A percentile compares a stretch with the other conserved stretches of the same genome.
These are phyloP conservation scores for Carnegiea gigantea DNA, from an alignment of 179 eudicot genomes.

Conservation along the genomic window DNA sequence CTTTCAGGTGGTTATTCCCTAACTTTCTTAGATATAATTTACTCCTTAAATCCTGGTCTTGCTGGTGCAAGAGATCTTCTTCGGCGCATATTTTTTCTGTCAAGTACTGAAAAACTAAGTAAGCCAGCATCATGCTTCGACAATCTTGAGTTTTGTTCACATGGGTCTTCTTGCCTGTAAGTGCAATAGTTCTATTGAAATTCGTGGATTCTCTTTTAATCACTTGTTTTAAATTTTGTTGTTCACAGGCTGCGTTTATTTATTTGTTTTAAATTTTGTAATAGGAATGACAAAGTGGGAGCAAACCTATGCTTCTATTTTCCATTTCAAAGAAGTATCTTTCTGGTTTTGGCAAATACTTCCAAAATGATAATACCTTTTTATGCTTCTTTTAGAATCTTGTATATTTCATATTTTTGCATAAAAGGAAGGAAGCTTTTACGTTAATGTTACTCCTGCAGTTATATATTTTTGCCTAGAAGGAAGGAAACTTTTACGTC, in stretches of 20 bases:
- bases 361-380: neutral
- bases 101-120: slow-evolving; percentile 27
- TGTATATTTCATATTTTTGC: neutral
- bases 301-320: too few relatives aligned
- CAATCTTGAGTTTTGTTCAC: slow-evolving; percentile 33
- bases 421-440: neutral
- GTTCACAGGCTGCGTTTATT: too few relatives aligned
- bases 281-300: neutral
- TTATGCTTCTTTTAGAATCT: neutral
- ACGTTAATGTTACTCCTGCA: neutral
- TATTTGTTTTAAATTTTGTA: neutral
- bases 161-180: slow-evolving; percentile 60
- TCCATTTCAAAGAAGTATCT: neutral
- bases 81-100: slow-evolving; percentile 50
- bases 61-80: slow-evolving; percentile 53
- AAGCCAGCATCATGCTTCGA: slow-evolving; percentile 43
- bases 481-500: neutral
- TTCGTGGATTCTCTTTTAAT: slow-evolving; percentile 6
- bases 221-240: neutral
- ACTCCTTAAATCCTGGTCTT: slow-evolving; percentile 49
- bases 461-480: neutral
- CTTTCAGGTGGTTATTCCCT: slow-evolving; percentile 26
- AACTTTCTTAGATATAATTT: slow-evolving; percentile 52
- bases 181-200: slow-evolving; percentile 18
- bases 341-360: neutral